Conservation (phyloP, 768 basidiomycete genomes). For the Chalciporus chontae region DNA sequence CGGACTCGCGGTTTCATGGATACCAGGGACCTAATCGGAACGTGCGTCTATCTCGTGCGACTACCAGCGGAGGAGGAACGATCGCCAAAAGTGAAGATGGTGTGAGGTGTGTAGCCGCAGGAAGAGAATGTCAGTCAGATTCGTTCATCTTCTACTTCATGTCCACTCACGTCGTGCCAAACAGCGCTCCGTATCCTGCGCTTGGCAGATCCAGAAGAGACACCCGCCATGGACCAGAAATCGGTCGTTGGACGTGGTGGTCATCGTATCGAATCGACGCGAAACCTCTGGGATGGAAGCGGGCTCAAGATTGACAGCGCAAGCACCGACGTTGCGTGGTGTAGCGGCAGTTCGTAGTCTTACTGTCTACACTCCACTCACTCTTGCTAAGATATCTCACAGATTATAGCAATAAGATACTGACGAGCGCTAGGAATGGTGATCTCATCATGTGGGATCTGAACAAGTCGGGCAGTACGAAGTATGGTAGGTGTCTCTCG, state of each 20-base stretch:
- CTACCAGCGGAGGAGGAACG: constrained; percentile 59
- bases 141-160: background rate
- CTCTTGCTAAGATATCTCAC: constrained; percentile 4
- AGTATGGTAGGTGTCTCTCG: constrained; percentile 54
- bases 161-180: constrained; percentile 9
- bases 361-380: background rate
- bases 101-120: constrained; percentile 63
- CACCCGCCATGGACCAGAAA: constrained; percentile 44
- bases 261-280: constrained; percentile 64
- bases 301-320: constrained; percentile 77
- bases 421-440: constrained; percentile 78
- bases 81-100: constrained; percentile 70
- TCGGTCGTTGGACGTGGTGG: constrained; percentile 55
- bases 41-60: constrained; percentile 59
- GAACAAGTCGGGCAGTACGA: constrained; percentile 59
- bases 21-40: constrained; percentile 44
- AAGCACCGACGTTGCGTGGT: constrained; percentile 82
- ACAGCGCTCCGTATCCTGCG: constrained; percentile 61
- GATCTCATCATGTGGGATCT: constrained; percentile 85
- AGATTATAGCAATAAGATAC: constrained; percentile 73
- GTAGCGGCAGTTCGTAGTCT: constrained; percentile 54
- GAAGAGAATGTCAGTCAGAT: constrained; percentile 63
- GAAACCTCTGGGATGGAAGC: constrained; percentile 76
- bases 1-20: constrained; percentile 43
- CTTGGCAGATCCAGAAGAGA: constrained; percentile 46